A percentile compares a stretch with the other conserved stretches of the same genome.
Conservation (phyloP, 2,329 filamentous ascomycete genomes). For the Fusarium nurragi region DNA sequence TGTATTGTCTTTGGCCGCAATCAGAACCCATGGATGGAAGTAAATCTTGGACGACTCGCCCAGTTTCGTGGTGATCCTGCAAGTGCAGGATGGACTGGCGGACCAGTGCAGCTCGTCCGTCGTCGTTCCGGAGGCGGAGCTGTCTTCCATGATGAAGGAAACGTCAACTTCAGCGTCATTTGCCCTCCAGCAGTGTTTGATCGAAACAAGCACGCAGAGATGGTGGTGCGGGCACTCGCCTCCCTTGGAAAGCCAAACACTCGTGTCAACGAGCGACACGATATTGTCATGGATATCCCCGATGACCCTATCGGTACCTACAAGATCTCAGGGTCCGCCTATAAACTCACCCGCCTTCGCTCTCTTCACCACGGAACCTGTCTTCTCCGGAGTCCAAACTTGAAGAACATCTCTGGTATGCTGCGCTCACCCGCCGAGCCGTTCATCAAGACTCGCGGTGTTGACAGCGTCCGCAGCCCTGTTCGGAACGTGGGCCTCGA, state of each 20-base stretch:
- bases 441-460: conserved; percentile 82
- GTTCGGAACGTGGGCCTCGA: conserved; percentile 79
- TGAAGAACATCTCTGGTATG: conserved; percentile 73
- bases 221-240: conserved; percentile 87
- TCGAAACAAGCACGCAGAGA: conserved; percentile 86
- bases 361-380: conserved; percentile 95
- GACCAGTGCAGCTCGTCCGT: conserved; percentile 71
- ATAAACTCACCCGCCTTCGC: conserved; percentile 84
- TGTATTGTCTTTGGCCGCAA: conserved; percentile 94
- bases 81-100: conserved; percentile 41
- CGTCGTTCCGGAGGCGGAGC: conserved; percentile 89
- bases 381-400: conserved; percentile 79
- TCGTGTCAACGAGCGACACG: conserved; percentile 88
- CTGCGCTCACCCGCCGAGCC: conserved; percentile 80
- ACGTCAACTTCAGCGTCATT: conserved; percentile 95
- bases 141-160: conserved; percentile 93
- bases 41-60: conserved; percentile 73
- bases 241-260: conserved; percentile 66
- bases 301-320: conserved; percentile 53
- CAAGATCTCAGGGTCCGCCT: conserved; percentile 94
- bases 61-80: conserved; percentile 35
- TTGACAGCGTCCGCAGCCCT: conserved; percentile 88
- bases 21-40: conserved; percentile 97
- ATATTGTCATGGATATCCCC: conserved; percentile 78
- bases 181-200: conserved; percentile 81